phyloP scores from a whole-genome alignment of 2,329 filamentous ascomycete genomes.

The Aspergillus luchuensis region DNA sequence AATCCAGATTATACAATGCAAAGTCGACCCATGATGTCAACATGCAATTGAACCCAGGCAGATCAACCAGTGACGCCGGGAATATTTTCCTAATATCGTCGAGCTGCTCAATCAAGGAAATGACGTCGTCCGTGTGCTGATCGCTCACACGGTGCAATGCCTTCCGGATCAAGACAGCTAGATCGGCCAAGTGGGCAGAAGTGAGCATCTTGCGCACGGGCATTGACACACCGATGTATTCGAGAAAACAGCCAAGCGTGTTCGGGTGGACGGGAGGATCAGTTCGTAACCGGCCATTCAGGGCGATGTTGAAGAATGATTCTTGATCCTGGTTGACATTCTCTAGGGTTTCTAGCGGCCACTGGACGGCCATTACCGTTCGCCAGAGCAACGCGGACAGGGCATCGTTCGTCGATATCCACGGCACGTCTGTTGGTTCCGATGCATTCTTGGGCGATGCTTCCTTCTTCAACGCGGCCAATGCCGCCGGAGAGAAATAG shows the following conservation, averaged over 20 bases:
- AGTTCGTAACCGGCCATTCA: constrained; percentile 41
- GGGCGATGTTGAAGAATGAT: constrained; percentile 42
- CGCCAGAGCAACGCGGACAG: constrained; percentile 44
- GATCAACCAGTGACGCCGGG: constrained; percentile 38
- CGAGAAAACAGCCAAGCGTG: constrained; percentile 45
- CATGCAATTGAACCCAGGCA: constrained; percentile 37
- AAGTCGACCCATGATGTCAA: constrained; percentile 40
- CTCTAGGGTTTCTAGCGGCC: constrained; percentile 34
- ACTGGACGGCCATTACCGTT: constrained; percentile 30
- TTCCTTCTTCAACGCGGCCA: constrained; percentile 34
- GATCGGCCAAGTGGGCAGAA: constrained; percentile 33
- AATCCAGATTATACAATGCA: constrained; percentile 36
- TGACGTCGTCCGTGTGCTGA: constrained; percentile 33
- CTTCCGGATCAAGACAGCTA: constrained; percentile 40
- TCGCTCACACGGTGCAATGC: constrained; percentile 34
- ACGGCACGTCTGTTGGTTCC: constrained; percentile 26
- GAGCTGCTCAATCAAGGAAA: constrained; percentile 33
- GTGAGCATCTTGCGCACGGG: constrained; percentile 32
- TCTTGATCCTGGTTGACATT: constrained; percentile 26
- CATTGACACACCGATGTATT: constrained; percentile 33
- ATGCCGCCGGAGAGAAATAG: constrained; percentile 33
- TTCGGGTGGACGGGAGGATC: constrained; percentile 38
- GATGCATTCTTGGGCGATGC: constrained; percentile 32
- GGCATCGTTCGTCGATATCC: constrained; percentile 40
- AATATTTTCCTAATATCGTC: constrained; percentile 36